Evolutionary conservation across 495 filamentous ascomycete species (phyloP), one percentile per base, ranked within the genome.

Genomic region (Schizothecium vesticola): DNA sequence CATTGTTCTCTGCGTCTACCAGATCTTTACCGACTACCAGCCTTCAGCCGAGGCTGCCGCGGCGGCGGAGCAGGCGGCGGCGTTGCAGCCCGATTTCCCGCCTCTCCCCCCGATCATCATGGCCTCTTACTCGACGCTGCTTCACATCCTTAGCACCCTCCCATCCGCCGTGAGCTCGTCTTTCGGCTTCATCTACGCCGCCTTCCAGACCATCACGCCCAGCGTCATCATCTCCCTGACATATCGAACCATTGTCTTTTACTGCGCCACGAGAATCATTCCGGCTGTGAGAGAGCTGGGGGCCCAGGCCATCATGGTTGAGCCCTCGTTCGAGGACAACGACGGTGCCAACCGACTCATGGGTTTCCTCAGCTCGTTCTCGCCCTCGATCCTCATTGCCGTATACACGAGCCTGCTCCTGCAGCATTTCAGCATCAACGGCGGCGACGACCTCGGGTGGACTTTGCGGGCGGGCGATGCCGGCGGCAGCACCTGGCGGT

Each of bases 21-120:
- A 99, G 78, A 97, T 97, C 74, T 99, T 99, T 80, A 99, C 95
- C 57, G 95, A 99, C 76, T 99, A 97, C 79, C 86, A 92, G 71
- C 93, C 93, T 10, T 92, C 91, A 4, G 75, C 86, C 16, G 81
- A 84, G 57, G 84, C 85, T 1, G 78, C 85, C 31, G 86, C 86
- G 22, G 84, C 86, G 10, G 81, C 85, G 12, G 75, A 80, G 31
- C 77, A 78, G 43, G 78, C 81, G 56, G 75, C 82, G 8, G 75
- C 78, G 7, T 69, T 79, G 43, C 90, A 92, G 64, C 86, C 89
- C 13, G 94, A 96, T 31, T 95, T 99, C 64, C 95, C 95, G 4
- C 95, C 95, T 6, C 85, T 99, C 8, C 95, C 95, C 2, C 95
- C 95, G 0, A 93, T 97, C 61, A 91, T 99, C 76, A 97, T 99